Evolutionary conservation across 768 basidiomycete genomes (phyloP).

Genomic region (Termitomyces sp.): DNA sequence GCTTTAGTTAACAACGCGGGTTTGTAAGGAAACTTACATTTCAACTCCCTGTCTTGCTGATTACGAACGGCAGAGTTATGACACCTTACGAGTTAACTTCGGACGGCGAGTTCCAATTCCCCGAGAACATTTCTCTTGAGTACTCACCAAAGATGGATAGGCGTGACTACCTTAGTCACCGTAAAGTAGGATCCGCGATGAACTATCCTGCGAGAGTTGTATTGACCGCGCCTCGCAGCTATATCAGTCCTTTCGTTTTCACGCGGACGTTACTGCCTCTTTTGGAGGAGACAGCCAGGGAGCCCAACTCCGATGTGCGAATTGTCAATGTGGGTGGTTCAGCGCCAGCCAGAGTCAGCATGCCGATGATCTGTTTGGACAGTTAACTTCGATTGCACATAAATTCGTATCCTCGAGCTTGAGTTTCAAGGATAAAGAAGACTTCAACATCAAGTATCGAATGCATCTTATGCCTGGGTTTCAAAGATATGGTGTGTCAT

Average conservation of each 20-base stretch:
- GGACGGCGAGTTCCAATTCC: conserved; percentile 9
- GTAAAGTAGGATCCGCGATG: conserved; percentile 35
- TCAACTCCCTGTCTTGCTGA: not conserved
- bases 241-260: conserved; percentile 52
- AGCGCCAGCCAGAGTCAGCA: not conserved
- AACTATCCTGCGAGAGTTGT: not conserved
- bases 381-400: conserved; percentile 32
- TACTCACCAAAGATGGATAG: conserved; percentile 18
- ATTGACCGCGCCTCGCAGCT: conserved; percentile 28
- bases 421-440: conserved; percentile 27
- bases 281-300: conserved; percentile 43
- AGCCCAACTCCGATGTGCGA: conserved; percentile 52
- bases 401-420: conserved; percentile 14
- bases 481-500: conserved; percentile 28
- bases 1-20: conserved; percentile 54
- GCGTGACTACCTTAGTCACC: conserved; percentile 34
- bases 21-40: conserved; percentile 25
- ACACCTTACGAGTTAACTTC: conserved; percentile 8
- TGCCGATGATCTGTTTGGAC: not conserved
- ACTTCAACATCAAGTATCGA: conserved; percentile 33
- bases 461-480: conserved; percentile 13
- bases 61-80: conserved; percentile 6
- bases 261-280: conserved; percentile 52
- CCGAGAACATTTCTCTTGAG: not conserved
- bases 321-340: conserved; percentile 47